phyloP scores from a whole-genome alignment of 352 stramenopile species.

The Globisporangium alternatum region DNA sequence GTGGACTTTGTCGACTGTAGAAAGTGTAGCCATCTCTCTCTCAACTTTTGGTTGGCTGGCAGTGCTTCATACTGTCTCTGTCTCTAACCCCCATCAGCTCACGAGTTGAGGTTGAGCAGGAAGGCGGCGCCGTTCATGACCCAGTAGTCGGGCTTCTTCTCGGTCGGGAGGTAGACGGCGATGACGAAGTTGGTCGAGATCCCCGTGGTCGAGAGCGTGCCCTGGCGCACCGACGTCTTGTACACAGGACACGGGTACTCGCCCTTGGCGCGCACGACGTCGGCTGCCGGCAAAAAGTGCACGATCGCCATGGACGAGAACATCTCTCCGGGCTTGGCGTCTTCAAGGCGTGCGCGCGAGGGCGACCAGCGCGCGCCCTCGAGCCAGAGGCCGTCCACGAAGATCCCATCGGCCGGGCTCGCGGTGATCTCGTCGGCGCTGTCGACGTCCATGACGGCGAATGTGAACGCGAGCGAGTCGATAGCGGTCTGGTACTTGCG shows the following conservation, averaged over 20 bases:
- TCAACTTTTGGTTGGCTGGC: neutral
- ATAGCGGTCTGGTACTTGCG: conserved; percentile 94
- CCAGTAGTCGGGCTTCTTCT: conserved; percentile 86
- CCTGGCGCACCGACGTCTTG: conserved; percentile 92
- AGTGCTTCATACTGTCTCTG: neutral
- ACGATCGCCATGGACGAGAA: conserved; percentile 89
- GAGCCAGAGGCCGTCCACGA: conserved; percentile 88
- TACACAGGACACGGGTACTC: conserved; percentile 93
- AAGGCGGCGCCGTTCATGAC: conserved; percentile 91
- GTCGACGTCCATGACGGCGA: conserved; percentile 73
- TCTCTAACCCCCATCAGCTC: conserved; percentile 16
- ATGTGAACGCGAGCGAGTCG: conserved; percentile 92
- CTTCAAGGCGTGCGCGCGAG: conserved; percentile 59
- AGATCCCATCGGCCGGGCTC: conserved; percentile 90
- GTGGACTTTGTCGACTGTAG: neutral
- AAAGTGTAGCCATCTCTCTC: conserved; percentile 6
- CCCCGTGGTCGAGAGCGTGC: conserved; percentile 89
- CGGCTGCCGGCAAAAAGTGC: conserved; percentile 87
- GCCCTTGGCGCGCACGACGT: conserved; percentile 50
- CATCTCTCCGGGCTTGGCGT: conserved; percentile 90
- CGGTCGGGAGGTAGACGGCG: conserved; percentile 87
- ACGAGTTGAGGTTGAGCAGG: conserved; percentile 90
- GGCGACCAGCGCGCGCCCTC: conserved; percentile 88
- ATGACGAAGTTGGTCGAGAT: conserved; percentile 95
- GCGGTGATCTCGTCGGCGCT: conserved; percentile 45